phyloP scores from a whole-genome alignment of 352 stramenopile species.

The Blastocystis sp. region DNA sequence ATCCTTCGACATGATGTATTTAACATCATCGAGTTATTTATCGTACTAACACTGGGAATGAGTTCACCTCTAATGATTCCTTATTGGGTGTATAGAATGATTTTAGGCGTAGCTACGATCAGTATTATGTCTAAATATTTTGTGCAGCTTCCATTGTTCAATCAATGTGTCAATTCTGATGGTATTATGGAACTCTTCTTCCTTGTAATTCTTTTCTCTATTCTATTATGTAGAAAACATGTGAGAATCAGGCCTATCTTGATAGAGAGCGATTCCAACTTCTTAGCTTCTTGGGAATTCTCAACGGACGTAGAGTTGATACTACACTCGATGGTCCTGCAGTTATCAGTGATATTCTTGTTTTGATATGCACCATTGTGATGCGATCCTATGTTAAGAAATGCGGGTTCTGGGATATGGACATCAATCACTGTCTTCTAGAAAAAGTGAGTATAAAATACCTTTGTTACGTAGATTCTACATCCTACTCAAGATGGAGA shows the following conservation, averaged over 20 bases:
- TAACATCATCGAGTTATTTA: not conserved
- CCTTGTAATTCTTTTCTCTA: not conserved
- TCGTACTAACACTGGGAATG: not conserved
- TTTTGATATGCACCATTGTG: not conserved
- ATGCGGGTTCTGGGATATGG: not conserved
- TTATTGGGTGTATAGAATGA: not conserved
- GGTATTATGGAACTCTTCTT: slow-evolving; percentile 8
- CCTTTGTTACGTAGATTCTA: not conserved
- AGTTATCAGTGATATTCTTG: not conserved
- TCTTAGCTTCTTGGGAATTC: not conserved
- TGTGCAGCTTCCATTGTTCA: slow-evolving; percentile 20
- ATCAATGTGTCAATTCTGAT: not conserved
- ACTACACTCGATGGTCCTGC: not conserved
- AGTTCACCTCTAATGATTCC: slow-evolving; percentile 33
- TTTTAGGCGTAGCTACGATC: not conserved
- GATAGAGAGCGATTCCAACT: not conserved
- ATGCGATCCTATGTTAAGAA: slow-evolving; percentile 41
- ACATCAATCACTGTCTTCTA: not conserved
- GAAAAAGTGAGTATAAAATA: not conserved
- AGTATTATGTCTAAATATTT: slow-evolving; percentile 4
- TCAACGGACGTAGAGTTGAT: not conserved
- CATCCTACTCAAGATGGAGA: not conserved
- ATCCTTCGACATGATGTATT: not conserved
- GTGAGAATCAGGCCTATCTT: not conserved
- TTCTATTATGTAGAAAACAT: not conserved